Conservation (phyloP, 371 early-diverging fungal genomes). For the Mortierella sp. region DNA sequence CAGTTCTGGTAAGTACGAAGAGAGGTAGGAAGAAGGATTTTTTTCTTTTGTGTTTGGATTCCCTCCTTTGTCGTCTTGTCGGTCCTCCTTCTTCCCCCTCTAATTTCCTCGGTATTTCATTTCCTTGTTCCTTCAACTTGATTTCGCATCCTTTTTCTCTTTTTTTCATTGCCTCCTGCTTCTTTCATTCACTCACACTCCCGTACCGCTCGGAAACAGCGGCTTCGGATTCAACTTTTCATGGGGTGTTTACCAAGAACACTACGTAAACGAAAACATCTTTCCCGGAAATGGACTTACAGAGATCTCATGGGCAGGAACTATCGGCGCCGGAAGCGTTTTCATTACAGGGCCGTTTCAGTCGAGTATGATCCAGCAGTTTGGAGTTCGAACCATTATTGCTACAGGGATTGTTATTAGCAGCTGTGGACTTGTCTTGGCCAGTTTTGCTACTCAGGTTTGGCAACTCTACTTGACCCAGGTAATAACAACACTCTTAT, state of each 20-base stretch:
- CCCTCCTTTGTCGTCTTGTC: not conserved
- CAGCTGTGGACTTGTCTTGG: constrained; percentile 66
- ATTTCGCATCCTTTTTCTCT: not conserved
- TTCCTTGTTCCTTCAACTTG: not conserved
- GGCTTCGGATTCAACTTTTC: constrained; percentile 59
- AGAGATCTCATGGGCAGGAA: constrained; percentile 68
- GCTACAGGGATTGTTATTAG: constrained; percentile 67
- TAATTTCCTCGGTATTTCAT: not conserved
- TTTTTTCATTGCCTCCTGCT: not conserved
- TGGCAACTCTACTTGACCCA: constrained; percentile 74
- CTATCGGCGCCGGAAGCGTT: constrained; percentile 59
- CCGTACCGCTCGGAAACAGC: not conserved
- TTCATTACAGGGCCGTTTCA: constrained; percentile 69
- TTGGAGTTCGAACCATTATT: constrained; percentile 69
- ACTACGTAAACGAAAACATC: constrained; percentile 49
- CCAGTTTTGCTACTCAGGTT: constrained; percentile 66
- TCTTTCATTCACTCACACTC: not conserved
- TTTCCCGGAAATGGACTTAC: constrained; percentile 55
- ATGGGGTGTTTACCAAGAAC: constrained; percentile 67
- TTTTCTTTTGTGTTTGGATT: not conserved
- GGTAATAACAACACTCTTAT: constrained; percentile 25
- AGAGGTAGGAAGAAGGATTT: not conserved
- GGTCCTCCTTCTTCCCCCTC: not conserved
- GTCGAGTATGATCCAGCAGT: constrained; percentile 67
- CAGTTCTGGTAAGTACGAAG: constrained; percentile 55